Evolutionary conservation across 2,329 filamentous ascomycete genomes (phyloP).

Genomic region (Colletotrichum tabaci): DNA sequence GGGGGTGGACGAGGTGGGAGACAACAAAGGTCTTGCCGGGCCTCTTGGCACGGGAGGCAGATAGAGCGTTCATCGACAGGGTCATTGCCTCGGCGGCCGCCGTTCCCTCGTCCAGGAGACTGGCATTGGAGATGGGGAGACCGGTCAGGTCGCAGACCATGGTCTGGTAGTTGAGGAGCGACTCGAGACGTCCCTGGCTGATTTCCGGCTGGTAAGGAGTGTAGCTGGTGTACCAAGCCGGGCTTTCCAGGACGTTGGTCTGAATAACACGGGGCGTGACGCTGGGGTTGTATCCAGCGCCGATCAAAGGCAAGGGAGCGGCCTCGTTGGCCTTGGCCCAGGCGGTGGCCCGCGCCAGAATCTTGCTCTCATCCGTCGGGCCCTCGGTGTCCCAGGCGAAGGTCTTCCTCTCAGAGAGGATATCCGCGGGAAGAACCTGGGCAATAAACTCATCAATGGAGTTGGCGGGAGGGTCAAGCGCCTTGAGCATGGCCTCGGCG

Average conservation of each 20-base stretch:
- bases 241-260: constrained; percentile 92
- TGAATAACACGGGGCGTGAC: constrained; percentile 91
- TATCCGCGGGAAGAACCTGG: constrained; percentile 86
- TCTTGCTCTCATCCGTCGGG: constrained; percentile 71
- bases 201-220: constrained; percentile 98
- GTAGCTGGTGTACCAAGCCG: constrained; percentile 98
- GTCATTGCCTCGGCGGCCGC: constrained; percentile 98
- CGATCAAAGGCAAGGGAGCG: constrained; percentile 78
- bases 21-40: constrained; percentile 87
- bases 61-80: constrained; percentile 84
- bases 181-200: constrained; percentile 93
- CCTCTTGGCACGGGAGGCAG: constrained; percentile 79
- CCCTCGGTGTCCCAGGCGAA: constrained; percentile 66
- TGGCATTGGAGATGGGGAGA: constrained; percentile 90
- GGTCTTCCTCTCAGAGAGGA: constrained; percentile 78
- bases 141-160: constrained; percentile 90
- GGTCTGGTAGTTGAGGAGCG: constrained; percentile 95
- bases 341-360: constrained; percentile 60
- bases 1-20: constrained; percentile 85
- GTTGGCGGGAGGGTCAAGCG: constrained; percentile 80
- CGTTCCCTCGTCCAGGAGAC: constrained; percentile 90
- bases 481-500: constrained; percentile 83
- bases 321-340: constrained; percentile 56
- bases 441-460: constrained; percentile 86
- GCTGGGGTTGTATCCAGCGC: constrained; percentile 90